A percentile compares a stretch with the other conserved stretches of the same genome.
phyloP scores from a whole-genome alignment of 441 rosid genomes.

The Populus trichocarpa region DNA sequence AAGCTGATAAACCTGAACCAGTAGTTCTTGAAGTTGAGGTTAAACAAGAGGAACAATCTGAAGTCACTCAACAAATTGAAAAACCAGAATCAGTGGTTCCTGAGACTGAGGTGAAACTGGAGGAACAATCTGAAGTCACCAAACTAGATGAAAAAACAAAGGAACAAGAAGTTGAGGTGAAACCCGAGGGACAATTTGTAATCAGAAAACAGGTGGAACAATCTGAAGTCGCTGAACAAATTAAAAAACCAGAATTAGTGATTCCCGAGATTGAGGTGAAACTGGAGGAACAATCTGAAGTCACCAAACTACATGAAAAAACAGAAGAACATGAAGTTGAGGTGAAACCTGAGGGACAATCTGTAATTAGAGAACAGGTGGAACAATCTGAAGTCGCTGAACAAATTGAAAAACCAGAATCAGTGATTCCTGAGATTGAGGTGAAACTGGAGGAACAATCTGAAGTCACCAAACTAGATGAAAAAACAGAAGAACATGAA shows the following conservation, averaged over 20 bases:
- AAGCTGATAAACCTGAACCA: neutral
- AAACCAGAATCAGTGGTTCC: neutral
- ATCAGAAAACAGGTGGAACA: neutral
- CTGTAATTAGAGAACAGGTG: neutral
- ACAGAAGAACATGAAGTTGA: too few relatives aligned
- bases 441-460: neutral
- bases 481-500: constrained; percentile 8
- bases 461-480: neutral
- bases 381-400: neutral
- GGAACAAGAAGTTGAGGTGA: constrained; percentile 13
- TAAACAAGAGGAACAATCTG: neutral
- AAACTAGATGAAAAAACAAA: constrained; percentile 1
- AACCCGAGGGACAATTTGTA: constrained; percentile 6
- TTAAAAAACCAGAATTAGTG: neutral
- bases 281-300: neutral
- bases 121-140: neutral
- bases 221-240: neutral
- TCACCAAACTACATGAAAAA: neutral
- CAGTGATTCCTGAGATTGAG: neutral
- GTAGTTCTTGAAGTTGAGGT: constrained; percentile 7
- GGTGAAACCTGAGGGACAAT: too few relatives aligned
- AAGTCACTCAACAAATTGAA: neutral
- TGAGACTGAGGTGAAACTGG: neutral
- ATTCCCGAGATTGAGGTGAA: constrained; percentile 1
- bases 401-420: constrained; percentile 11